A percentile compares a stretch with the other conserved stretches of the same genome.
phyloP scores from a whole-genome alignment of 768 basidiomycete genomes.

The Kockovaella imperatae region DNA sequence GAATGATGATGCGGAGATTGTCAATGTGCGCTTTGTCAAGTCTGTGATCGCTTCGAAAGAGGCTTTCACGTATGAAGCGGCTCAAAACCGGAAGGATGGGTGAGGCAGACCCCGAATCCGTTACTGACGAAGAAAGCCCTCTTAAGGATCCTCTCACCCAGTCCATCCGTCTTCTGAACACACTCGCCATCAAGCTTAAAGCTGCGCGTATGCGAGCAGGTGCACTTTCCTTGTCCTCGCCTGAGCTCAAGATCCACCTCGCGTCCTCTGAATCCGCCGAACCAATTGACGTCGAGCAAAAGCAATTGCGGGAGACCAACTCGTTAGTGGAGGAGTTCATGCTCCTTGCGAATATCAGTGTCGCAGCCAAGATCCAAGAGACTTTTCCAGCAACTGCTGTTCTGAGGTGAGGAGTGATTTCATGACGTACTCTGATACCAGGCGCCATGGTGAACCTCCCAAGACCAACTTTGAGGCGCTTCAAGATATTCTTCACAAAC shows the following conservation, averaged over 20 bases:
- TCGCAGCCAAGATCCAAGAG: constrained; percentile 83
- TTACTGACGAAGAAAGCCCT: constrained; percentile 50
- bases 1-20: constrained; percentile 77
- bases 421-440: constrained; percentile 32
- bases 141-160: constrained; percentile 71
- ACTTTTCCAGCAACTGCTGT: constrained; percentile 94
- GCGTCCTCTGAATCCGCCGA: constrained; percentile 89
- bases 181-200: constrained; percentile 74
- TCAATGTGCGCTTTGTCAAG: constrained; percentile 83
- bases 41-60: constrained; percentile 94
- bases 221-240: constrained; percentile 95
- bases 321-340: constrained; percentile 98
- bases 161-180: constrained; percentile 80
- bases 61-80: constrained; percentile 94
- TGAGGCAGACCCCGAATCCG: neutral
- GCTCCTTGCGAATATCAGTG: constrained; percentile 93
- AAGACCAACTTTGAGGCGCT: constrained; percentile 89
- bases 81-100: constrained; percentile 77
- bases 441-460: constrained; percentile 86
- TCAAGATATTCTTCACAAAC: constrained; percentile 81
- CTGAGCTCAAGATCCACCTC: constrained; percentile 94
- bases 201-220: constrained; percentile 84
- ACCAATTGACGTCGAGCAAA: constrained; percentile 95
- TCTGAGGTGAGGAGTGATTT: constrained; percentile 53
- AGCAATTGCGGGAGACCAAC: constrained; percentile 85